These are phyloP conservation scores for Kodamaea sp. DNA, from an alignment of 1,139 yeast genomes.

Conservation along the genomic window DNA sequence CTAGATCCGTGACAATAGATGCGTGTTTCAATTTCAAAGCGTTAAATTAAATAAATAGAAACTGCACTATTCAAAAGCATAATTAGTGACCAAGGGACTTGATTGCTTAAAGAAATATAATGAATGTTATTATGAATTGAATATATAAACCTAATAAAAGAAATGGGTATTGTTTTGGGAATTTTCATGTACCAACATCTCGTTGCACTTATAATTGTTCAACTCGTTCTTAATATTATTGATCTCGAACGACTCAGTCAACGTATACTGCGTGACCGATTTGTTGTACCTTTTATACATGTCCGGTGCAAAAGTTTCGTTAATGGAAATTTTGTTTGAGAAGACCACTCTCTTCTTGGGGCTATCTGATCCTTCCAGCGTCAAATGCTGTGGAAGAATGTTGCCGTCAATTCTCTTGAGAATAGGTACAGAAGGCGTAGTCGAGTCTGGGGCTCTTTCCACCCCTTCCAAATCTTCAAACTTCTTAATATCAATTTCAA, in stretches of 20 bases:
- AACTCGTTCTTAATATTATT: slow-evolving; percentile 51
- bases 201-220: slow-evolving; percentile 52
- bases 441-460: neutral
- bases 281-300: slow-evolving; percentile 54
- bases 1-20: slow-evolving; percentile 25
- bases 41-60: no score
- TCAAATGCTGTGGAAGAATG: no score
- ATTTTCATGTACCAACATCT: slow-evolving; percentile 56
- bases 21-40: no score
- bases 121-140: neutral
- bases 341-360: slow-evolving; percentile 35
- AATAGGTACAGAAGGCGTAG: slow-evolving; percentile 5
- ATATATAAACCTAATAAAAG: slow-evolving; percentile 33
- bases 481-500: slow-evolving; percentile 34
- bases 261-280: slow-evolving; percentile 51
- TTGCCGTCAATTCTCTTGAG: slow-evolving; percentile 8
- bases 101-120: no score
- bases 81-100: no score
- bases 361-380: no score
- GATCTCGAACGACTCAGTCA: slow-evolving; percentile 48
- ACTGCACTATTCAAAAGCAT: no score
- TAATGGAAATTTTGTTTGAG: slow-evolving; percentile 44
- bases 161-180: slow-evolving; percentile 56
- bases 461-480: slow-evolving; percentile 27
- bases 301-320: slow-evolving; percentile 51